Evolutionary conservation across 805 yeast species (phyloP).

Genomic region (Yarrowia sp.): DNA sequence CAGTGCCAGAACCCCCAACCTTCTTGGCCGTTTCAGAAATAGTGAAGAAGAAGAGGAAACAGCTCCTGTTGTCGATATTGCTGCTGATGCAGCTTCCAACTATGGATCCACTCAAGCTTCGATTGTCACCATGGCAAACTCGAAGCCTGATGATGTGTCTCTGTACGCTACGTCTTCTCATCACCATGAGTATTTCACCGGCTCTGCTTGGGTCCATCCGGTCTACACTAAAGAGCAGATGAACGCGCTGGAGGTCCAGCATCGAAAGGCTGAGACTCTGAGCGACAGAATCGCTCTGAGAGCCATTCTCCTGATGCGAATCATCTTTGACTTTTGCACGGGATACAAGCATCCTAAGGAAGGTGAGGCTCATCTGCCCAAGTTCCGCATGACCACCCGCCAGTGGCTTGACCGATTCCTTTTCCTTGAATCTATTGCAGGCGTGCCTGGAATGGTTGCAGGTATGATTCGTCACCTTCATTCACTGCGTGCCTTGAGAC

Average conservation of each 20-base stretch:
- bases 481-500: conserved; percentile 55
- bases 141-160: conserved; percentile 9
- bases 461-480: conserved; percentile 69
- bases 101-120: conserved; percentile 1
- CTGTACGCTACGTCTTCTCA: conserved; percentile 1
- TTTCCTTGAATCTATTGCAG: conserved; percentile 69
- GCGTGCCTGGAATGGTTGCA: conserved; percentile 76
- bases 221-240: conserved; percentile 42
- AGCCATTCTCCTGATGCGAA: conserved; percentile 48
- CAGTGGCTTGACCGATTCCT: conserved; percentile 62
- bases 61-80: background rate
- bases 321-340: conserved; percentile 58
- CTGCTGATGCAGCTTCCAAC: background rate
- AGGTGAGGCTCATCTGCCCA: conserved; percentile 38
- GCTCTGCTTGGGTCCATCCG: conserved; percentile 47
- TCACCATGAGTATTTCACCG: conserved; percentile 26
- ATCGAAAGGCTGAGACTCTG: conserved; percentile 47
- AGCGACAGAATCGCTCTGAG: conserved; percentile 45
- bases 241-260: conserved; percentile 48
- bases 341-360: conserved; percentile 61
- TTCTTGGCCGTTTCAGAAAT: conserved; percentile 5
- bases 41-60: background rate
- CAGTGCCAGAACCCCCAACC: background rate
- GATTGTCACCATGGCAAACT: conserved; percentile 5
- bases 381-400: conserved; percentile 54